These are phyloP conservation scores for Pleurotus cornucopiae DNA, from an alignment of 768 basidiomycete genomes.

Conservation along the genomic window DNA sequence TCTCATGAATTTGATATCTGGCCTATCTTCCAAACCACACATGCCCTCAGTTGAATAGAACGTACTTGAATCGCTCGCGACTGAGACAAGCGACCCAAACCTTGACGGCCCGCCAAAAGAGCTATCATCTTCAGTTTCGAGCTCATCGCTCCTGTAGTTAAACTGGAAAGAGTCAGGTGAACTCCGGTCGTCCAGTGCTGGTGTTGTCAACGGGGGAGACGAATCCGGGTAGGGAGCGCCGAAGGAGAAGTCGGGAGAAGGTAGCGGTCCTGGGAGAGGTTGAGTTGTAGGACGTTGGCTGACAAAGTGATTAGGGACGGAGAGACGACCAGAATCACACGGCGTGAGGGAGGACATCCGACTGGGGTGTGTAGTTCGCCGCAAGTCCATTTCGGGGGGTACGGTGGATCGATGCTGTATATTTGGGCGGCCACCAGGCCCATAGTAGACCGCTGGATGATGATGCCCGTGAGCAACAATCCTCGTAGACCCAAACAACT, in stretches of 20 bases:
- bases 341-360: constrained; percentile 38
- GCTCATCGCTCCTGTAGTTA: constrained; percentile 24
- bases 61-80: constrained; percentile 55
- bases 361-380: constrained; percentile 23
- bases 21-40: constrained; percentile 29
- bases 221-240: constrained; percentile 40
- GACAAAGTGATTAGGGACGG: constrained; percentile 41
- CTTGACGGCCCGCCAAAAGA: constrained; percentile 49
- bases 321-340: constrained; percentile 37
- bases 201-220: constrained; percentile 37
- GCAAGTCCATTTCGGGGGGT: constrained; percentile 33
- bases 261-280: constrained; percentile 54
- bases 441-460: constrained; percentile 21
- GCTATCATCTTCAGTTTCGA: constrained; percentile 48
- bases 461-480: constrained; percentile 29
- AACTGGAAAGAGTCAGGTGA: constrained; percentile 55
- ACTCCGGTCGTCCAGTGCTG: constrained; percentile 48
- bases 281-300: constrained; percentile 37
- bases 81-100: constrained; percentile 59
- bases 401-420: constrained; percentile 23
- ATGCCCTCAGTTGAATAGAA: constrained; percentile 43
- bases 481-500: constrained; percentile 20
- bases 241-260: constrained; percentile 60
- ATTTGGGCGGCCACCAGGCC: constrained; percentile 15
- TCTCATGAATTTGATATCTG: constrained; percentile 21